These are phyloP conservation scores for Pluteus cervinus DNA, from an alignment of 768 basidiomycete species.

Conservation along the genomic window DNA sequence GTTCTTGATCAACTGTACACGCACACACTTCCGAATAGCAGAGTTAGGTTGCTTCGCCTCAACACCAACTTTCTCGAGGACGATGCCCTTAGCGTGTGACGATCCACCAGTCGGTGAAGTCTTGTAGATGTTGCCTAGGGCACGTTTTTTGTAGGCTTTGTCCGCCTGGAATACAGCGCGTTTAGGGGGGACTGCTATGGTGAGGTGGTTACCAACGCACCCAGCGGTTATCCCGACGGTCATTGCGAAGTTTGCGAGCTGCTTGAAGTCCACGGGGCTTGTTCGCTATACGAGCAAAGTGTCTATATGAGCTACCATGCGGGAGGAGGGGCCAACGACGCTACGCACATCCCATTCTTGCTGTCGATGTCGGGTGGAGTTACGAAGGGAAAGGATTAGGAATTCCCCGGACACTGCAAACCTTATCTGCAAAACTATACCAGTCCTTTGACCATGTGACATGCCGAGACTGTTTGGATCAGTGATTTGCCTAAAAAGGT, in stretches of 20 bases:
- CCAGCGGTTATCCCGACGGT: conserved; percentile 96
- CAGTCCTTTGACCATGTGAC: too few species aligned
- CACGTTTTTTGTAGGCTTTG: conserved; percentile 98
- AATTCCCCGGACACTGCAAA: conserved; percentile 31
- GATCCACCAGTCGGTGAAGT: conserved; percentile 99
- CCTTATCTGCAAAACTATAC: conserved; percentile 43
- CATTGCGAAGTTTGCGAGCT: conserved; percentile 94
- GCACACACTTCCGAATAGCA: conserved; percentile 99
- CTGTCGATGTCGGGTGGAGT: conserved; percentile 45
- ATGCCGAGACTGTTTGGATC: too few species aligned
- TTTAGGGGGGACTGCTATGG: conserved; percentile 8
- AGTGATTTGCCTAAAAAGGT: too few species aligned
- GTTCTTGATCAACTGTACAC: conserved; percentile 99
- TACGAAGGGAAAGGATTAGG: conserved; percentile 12
- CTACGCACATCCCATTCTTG: conserved; percentile 87
- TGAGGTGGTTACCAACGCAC: conserved; percentile 37
- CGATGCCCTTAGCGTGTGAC: conserved; percentile 99
- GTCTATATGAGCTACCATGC: conserved; percentile 9
- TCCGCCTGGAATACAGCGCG: conserved; percentile 62
- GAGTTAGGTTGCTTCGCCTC: conserved; percentile 99
- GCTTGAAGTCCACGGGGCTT: conserved; percentile 99
- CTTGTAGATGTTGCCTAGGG: conserved; percentile 99
- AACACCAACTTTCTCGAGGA: conserved; percentile 99
- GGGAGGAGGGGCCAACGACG: conserved; percentile 13
- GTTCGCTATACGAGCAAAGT: conserved; percentile 55